These are phyloP conservation scores for Yamadazyma triangularis DNA, from an alignment of 1,139 yeast species.

Conservation along the genomic window DNA sequence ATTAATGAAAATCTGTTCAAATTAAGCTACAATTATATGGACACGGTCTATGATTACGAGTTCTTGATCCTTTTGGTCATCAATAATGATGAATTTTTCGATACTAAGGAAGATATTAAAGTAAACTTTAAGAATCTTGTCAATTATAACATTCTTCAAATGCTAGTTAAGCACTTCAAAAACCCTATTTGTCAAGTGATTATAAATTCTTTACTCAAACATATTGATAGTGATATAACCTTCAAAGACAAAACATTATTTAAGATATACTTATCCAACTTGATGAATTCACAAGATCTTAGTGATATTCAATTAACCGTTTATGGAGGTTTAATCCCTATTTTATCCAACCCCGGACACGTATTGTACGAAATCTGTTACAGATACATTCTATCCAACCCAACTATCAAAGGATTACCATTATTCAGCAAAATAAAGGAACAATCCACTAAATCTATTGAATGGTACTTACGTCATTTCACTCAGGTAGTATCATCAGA, in stretches of 20 bases:
- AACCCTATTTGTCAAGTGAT: slow-evolving; percentile 28
- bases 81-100: slow-evolving; percentile 59
- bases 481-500: slow-evolving; percentile 5
- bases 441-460: slow-evolving; percentile 8
- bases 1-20: slow-evolving; percentile 9
- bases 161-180: slow-evolving; percentile 48
- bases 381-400: slow-evolving; percentile 56
- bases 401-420: slow-evolving; percentile 65
- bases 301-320: slow-evolving; percentile 16
- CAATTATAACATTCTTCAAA: slow-evolving; percentile 56
- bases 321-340: slow-evolving; percentile 51
- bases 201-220: slow-evolving; percentile 38
- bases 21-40: slow-evolving; percentile 13
- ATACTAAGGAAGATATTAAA: slow-evolving; percentile 16
- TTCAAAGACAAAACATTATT: slow-evolving; percentile 60
- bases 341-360: slow-evolving; percentile 64
- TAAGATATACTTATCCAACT: slow-evolving; percentile 57
- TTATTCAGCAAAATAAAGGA: slow-evolving; percentile 27
- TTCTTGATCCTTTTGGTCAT: slow-evolving; percentile 53
- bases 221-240: slow-evolving; percentile 22
- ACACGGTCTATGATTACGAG: slow-evolving; percentile 53
- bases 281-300: slow-evolving; percentile 40
- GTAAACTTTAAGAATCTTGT: slow-evolving; percentile 56
- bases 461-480: slow-evolving; percentile 10
- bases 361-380: slow-evolving; percentile 64